phyloP scores from a whole-genome alignment of 805 yeast species.

The Starmerella khaoyaiensis region DNA sequence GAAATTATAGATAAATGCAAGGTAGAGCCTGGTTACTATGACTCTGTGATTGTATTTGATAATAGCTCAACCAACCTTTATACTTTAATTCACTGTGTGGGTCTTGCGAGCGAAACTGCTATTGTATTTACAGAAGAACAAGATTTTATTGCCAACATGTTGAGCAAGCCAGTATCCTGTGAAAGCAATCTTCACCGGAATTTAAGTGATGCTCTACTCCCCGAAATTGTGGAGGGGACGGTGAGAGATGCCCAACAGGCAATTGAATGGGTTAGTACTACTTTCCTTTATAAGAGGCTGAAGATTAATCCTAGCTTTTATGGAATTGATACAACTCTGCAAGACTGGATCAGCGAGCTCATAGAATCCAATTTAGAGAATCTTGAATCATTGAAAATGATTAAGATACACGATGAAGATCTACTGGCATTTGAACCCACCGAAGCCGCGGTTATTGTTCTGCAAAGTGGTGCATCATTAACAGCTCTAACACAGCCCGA shows the following conservation, averaged over 20 bases:
- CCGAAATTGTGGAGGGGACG: conserved; percentile 57
- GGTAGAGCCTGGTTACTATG: conserved; percentile 2
- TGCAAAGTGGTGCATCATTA: conserved; percentile 56
- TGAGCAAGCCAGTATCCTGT: conserved; percentile 64
- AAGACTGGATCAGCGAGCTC: conserved; percentile 71
- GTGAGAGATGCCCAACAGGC: conserved; percentile 67
- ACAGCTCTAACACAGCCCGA: not conserved
- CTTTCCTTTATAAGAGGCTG: conserved; percentile 70
- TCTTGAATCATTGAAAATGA: conserved; percentile 41
- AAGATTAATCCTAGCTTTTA: conserved; percentile 79
- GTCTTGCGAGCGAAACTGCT: conserved; percentile 29
- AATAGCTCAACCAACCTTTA: not conserved
- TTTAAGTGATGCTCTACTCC: conserved; percentile 54
- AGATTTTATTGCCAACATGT: conserved; percentile 56
- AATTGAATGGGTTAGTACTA: conserved; percentile 77
- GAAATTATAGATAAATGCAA: no score
- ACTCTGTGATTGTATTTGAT: not conserved
- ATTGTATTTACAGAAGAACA: conserved; percentile 48
- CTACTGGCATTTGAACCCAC: conserved; percentile 38
- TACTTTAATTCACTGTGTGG: conserved; percentile 31
- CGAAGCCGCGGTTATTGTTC: conserved; percentile 61
- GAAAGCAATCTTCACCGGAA: conserved; percentile 57
- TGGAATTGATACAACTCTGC: conserved; percentile 58
- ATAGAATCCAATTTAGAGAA: conserved; percentile 62
- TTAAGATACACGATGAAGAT: conserved; percentile 37